Base-by-base conservation (phyloP, 202 grass and related monocot species). In the Zoysia matrella region DNA sequence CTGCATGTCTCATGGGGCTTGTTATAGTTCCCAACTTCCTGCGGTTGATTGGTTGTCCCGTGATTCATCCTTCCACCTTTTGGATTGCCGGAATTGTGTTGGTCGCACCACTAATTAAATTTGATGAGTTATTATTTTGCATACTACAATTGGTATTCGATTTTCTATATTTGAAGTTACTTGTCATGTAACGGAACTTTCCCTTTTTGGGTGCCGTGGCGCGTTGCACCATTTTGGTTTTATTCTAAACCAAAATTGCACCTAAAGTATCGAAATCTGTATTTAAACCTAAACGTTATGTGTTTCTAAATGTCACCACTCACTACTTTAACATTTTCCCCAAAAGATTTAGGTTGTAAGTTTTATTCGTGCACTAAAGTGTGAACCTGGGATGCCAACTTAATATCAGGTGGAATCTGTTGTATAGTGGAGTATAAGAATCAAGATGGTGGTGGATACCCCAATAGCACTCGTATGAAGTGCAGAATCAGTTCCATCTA, bases 401-500 rank as follows among this genome's bases (percentile, higher is more conserved):
- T 85, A 53, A 65, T 65, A 13, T 55, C 11, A 54, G 44, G 54
- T 11, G 13, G 67, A 85, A 78, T 78, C 43, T 78, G 13, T 16
- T 78, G 60, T 50, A 74, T 55, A 78, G 47, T 55, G 67, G 41
- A 65, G 40, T 65, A 48, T 72, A 48, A 40, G 49, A 85, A 72
- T 78, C 72, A 44, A 40, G 12, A 76, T 30, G 56, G 0, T n/a
- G n/a, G 15, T 22, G 52, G 10, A 36, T 30, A 30, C 22, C 22
- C 22, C 22, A 30, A 30, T 30, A 30, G 22, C 22, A 61, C 46
- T 18, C 54, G 12, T 52, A 40, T 53, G 3, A 65, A 52, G 15
- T 84, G 74, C 49, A 72, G 75, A 72, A 79, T 80, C 5, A 11
- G 15, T 75, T 80, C 22, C 14, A 12, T 80, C 61, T 56, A 72